Conservation (phyloP, 495 filamentous ascomycete genomes). For the Evernia prunastri region DNA sequence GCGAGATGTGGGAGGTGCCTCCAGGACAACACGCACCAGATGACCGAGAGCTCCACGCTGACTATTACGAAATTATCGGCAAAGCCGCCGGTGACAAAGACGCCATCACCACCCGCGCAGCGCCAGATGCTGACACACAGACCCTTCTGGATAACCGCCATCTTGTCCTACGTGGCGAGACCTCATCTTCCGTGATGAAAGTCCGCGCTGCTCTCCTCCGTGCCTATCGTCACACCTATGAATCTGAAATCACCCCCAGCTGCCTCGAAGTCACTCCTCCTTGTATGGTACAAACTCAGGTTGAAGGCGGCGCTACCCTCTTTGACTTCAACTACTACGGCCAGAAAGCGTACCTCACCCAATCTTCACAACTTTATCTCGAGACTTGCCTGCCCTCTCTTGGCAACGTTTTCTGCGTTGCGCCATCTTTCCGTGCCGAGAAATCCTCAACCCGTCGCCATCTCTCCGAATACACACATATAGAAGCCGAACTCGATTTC, state of each 20-base stretch:
- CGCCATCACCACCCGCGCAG: slow-evolving; percentile 87
- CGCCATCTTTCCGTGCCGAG: slow-evolving; percentile 97
- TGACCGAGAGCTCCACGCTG: slow-evolving; percentile 86
- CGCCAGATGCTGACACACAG: slow-evolving; percentile 68
- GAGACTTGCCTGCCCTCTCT: slow-evolving; percentile 88
- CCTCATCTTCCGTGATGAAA: slow-evolving; percentile 81
- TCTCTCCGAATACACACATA: slow-evolving; percentile 91
- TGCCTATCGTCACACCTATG: slow-evolving; percentile 77
- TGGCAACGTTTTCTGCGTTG: slow-evolving; percentile 94
- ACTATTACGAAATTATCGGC: slow-evolving; percentile 84
- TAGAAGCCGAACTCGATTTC: slow-evolving; percentile 95
- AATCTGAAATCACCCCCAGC: slow-evolving; percentile 59
- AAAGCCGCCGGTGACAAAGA: slow-evolving; percentile 84
- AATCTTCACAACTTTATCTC: slow-evolving; percentile 96
- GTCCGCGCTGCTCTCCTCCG: slow-evolving; percentile 77
- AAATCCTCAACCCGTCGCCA: slow-evolving; percentile 92
- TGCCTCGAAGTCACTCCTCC: slow-evolving; percentile 78
- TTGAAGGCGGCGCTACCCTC: slow-evolving; percentile 90
- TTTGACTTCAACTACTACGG: slow-evolving; percentile 95
- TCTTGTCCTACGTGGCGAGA: slow-evolving; percentile 84
- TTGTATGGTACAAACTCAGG: slow-evolving; percentile 97
- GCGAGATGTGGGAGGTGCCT: slow-evolving; percentile 82
- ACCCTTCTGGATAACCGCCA: slow-evolving; percentile 86
- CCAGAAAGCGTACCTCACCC: slow-evolving; percentile 88
- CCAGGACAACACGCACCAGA: slow-evolving; percentile 73